Conservation (phyloP, 208 protist species). For the Lotmaria passim region DNA sequence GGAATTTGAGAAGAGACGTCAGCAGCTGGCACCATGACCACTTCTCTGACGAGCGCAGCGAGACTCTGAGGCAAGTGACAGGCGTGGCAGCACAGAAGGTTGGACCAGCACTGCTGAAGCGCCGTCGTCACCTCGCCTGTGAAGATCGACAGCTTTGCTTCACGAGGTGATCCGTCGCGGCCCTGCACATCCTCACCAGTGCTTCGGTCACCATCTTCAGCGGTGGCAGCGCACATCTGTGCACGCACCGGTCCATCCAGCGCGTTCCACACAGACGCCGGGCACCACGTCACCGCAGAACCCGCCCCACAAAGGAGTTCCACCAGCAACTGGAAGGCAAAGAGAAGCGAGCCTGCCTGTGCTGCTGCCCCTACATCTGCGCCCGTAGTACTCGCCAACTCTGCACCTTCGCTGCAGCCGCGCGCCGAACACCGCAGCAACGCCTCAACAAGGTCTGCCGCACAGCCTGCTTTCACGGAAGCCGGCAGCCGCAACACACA, state of each 20-base stretch:
- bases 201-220: background rate
- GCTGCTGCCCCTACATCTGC: too few relatives aligned
- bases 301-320: background rate
- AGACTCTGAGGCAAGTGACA: background rate
- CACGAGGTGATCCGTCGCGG: too few relatives aligned
- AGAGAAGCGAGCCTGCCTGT: background rate
- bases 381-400: background rate
- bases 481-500: slow-evolving; percentile 3
- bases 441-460: background rate
- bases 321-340: slow-evolving; percentile 22
- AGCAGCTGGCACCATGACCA: background rate
- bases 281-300: background rate
- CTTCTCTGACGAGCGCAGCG: slow-evolving; percentile 6
- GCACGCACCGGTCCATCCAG: slow-evolving; percentile 17
- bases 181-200: too few relatives aligned
- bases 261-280: slow-evolving; percentile 1
- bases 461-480: background rate
- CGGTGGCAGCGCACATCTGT: background rate
- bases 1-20: background rate
- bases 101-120: slow-evolving; percentile 12
- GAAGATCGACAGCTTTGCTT: background rate
- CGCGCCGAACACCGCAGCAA: slow-evolving; percentile 3
- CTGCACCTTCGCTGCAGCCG: background rate
- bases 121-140: background rate
- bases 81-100: slow-evolving; percentile 8